phyloP scores from a whole-genome alignment of 192 early-diverging fungal genomes.

The Paraglomus brasilianum region DNA sequence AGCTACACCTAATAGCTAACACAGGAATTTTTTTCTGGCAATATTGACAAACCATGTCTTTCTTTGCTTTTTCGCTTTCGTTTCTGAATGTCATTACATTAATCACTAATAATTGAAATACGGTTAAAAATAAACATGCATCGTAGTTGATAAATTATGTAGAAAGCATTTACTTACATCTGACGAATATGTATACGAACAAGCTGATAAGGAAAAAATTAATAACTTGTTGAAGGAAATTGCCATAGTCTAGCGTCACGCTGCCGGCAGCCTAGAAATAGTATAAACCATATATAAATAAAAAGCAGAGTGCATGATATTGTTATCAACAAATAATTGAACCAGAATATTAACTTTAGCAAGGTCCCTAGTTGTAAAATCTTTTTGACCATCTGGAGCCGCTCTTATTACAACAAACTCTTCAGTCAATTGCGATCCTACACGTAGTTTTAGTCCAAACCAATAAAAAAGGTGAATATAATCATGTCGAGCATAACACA shows the following conservation, averaged over 20 bases:
- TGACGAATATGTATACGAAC: conserved; percentile 62
- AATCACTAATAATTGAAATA: conserved; percentile 6
- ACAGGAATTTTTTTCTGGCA: conserved; percentile 35
- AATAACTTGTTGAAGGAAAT: conserved; percentile 61
- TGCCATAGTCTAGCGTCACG: conserved; percentile 59
- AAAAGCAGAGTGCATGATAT: too few species aligned
- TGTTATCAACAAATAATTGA: too few species aligned
- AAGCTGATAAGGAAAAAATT: conserved; percentile 63
- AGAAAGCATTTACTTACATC: conserved; percentile 28
- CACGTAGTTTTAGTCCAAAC: neutral
- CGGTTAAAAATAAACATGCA: neutral
- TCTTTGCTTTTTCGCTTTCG: neutral
- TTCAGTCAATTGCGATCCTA: too few species aligned
- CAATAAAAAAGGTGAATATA: conserved; percentile 31
- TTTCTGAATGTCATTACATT: neutral
- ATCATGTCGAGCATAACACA: conserved; percentile 35
- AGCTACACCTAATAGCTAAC: conserved; percentile 37
- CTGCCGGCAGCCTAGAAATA: conserved; percentile 39
- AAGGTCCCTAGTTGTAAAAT: neutral
- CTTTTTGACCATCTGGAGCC: too few species aligned
- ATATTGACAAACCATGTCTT: conserved; percentile 39
- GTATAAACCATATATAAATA: too few species aligned
- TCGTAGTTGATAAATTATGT: too few species aligned
- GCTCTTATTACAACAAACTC: too few species aligned
- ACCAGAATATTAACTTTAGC: neutral